phyloP scores from a whole-genome alignment of 768 basidiomycete genomes.

The Boletellus sp. region DNA sequence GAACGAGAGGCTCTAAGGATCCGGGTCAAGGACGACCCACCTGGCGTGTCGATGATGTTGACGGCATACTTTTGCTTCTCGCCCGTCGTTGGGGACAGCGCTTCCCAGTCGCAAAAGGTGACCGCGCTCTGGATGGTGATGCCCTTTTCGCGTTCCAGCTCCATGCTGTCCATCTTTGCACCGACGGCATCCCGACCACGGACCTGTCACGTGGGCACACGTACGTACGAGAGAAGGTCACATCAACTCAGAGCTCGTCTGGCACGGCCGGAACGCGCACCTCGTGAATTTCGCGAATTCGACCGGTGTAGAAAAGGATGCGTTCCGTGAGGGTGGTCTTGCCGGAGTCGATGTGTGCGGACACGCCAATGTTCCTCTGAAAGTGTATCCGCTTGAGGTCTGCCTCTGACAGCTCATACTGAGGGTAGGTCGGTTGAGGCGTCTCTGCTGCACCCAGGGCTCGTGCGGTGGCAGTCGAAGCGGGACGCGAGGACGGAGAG shows the following conservation, averaged over 20 bases:
- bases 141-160: slow-evolving; percentile 96
- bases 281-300: slow-evolving; percentile 95
- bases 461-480: slow-evolving; percentile 41
- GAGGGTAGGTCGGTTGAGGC: slow-evolving; percentile 30
- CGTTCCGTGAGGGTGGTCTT: slow-evolving; percentile 98
- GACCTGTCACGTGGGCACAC: slow-evolving; percentile 63
- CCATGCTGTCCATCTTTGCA: slow-evolving; percentile 99
- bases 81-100: slow-evolving; percentile 54
- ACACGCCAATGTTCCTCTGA: slow-evolving; percentile 95
- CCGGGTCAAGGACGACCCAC: slow-evolving; percentile 32
- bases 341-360: slow-evolving; percentile 93
- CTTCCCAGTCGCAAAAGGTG: slow-evolving; percentile 96
- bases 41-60: slow-evolving; percentile 99
- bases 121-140: slow-evolving; percentile 99
- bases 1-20: neutral
- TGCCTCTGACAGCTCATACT: slow-evolving; percentile 51
- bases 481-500: slow-evolving; percentile 31
- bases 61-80: slow-evolving; percentile 82
- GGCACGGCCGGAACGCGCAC: slow-evolving; percentile 42
- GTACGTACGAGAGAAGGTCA: neutral
- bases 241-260: neutral
- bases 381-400: slow-evolving; percentile 65
- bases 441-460: neutral
- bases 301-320: slow-evolving; percentile 92
- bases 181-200: slow-evolving; percentile 93